These are phyloP conservation scores for Dactylellina sp. DNA, from an alignment of 2,329 filamentous ascomycete genomes.

Conservation along the genomic window DNA sequence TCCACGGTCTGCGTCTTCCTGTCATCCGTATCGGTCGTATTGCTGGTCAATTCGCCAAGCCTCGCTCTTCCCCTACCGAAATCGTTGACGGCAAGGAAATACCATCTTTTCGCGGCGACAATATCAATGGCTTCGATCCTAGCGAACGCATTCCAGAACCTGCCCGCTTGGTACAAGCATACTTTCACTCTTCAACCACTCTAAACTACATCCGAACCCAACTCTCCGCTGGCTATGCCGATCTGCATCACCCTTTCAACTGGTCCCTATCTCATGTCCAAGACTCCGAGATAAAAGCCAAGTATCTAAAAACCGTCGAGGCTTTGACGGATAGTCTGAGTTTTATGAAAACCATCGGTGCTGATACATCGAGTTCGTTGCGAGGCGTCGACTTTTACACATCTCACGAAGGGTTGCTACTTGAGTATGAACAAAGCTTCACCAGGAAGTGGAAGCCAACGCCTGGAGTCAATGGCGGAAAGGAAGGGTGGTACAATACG, in stretches of 20 bases:
- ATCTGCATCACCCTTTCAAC: conserved; percentile 91
- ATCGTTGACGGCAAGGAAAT: conserved; percentile 81
- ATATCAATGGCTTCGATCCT: conserved; percentile 86
- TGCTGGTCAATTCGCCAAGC: conserved; percentile 98
- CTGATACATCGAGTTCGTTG: conserved; percentile 83
- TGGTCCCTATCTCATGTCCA: conserved; percentile 94
- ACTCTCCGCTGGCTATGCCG: conserved; percentile 87
- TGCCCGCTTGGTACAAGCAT: conserved; percentile 84
- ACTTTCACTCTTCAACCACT: conserved; percentile 94
- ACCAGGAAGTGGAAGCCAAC: conserved; percentile 79
- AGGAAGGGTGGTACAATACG: conserved; percentile 78
- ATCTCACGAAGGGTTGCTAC: conserved; percentile 90
- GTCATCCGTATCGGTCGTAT: conserved; percentile 95
- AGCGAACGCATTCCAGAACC: conserved; percentile 85
- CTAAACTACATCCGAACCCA: conserved; percentile 91
- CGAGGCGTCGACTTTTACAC: conserved; percentile 96
- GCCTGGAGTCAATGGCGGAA: conserved; percentile 64
- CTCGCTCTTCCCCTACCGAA: conserved; percentile 88
- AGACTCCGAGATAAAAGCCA: conserved; percentile 82
- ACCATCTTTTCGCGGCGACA: conserved; percentile 92
- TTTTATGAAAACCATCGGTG: conserved; percentile 94
- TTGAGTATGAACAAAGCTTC: conserved; percentile 92
- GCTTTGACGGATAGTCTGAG: conserved; percentile 90
- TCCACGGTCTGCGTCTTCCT: conserved; percentile 83
- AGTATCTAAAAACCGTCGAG: conserved; percentile 85